Base-by-base conservation (phyloP, 176 grass and related monocot genomes). In the Luzula sylvatica region DNA sequence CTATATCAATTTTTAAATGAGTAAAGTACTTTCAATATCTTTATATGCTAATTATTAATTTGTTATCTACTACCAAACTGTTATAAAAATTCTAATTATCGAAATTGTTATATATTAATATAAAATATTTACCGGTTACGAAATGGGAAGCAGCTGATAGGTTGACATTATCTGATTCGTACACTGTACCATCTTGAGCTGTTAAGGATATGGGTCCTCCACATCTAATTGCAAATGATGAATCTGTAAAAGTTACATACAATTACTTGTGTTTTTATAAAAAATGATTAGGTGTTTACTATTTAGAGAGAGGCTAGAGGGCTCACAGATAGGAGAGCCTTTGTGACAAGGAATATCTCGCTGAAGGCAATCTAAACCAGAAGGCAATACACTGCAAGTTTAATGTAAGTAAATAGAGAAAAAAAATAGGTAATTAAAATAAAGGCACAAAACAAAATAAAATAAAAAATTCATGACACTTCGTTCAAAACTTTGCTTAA, bases 161-260 rank as follows among this genome's bases (percentile, higher is more conserved):
- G 32, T 0, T 64, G 3, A 21, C 17, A 53, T 29, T 24, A 60
- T 96, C 92, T 26, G 56, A 0, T 46, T 89, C 58, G 46, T 89
- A 96, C 7, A 25, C 12, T 2, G 65, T 53, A 11, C 35, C 68
- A 68, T 86, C 90, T 50, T 81, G 81, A 6, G 68, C 74, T 42
- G 65, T 68, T 41, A 89, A 25, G 0, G 81, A n/a, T 70, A 14
- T 64, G 1, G 1, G 26, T 43, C 68, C 79, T 23, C 92, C 92
- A 71, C 65, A 86, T 14, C 73, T 65, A 58, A 96, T 74, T 9
- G 77, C 92, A 48, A 96, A 74, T n/a, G 70, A 71, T 28, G 62
- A 51, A 68, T 77, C 92, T 96, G 68, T 35, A 75, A 54, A 15
- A 16, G 53, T 62, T 14, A 11, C n/a, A 17, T 63, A n/a, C n/a